These are phyloP conservation scores for Arthrobotrys pseudoclavata DNA, from an alignment of 2,329 filamentous ascomycete species.

Conservation along the genomic window DNA sequence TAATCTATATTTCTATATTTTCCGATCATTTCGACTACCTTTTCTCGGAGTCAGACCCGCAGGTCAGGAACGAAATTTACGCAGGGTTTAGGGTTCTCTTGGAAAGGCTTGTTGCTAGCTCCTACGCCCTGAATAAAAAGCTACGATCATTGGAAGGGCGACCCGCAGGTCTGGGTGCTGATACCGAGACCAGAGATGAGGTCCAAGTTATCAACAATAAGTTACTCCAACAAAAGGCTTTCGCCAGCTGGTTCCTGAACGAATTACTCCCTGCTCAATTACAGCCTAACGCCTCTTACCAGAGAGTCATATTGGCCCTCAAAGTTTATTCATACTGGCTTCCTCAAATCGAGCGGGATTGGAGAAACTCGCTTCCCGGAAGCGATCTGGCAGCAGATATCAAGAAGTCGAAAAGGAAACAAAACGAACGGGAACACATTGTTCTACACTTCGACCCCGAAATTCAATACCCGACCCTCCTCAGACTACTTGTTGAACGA, in stretches of 20 bases:
- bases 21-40: slow-evolving; percentile 77
- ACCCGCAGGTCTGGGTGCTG: neutral
- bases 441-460: slow-evolving; percentile 52
- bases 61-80: slow-evolving; percentile 84
- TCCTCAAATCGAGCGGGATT: slow-evolving; percentile 45
- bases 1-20: slow-evolving; percentile 65
- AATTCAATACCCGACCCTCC: slow-evolving; percentile 65
- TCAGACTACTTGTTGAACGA: slow-evolving; percentile 80
- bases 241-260: slow-evolving; percentile 79
- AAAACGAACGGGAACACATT: slow-evolving; percentile 50
- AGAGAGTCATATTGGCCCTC: slow-evolving; percentile 85
- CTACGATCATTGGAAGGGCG: slow-evolving; percentile 28
- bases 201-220: neutral
- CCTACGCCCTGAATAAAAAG: slow-evolving; percentile 49
- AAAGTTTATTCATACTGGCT: slow-evolving; percentile 75
- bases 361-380: slow-evolving; percentile 1
- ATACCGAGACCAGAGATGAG: neutral
- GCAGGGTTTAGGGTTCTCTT: slow-evolving; percentile 81
- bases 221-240: slow-evolving; percentile 66
- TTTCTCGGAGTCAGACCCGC: slow-evolving; percentile 86
- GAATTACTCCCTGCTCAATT: slow-evolving; percentile 80
- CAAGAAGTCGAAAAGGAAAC: slow-evolving; percentile 46
- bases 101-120: slow-evolving; percentile 72
- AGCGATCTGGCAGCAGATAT: slow-evolving; percentile 42
- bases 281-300: slow-evolving; percentile 85